Conservation (phyloP, 2,329 filamentous ascomycete species). For the Corynespora cassiicola region DNA sequence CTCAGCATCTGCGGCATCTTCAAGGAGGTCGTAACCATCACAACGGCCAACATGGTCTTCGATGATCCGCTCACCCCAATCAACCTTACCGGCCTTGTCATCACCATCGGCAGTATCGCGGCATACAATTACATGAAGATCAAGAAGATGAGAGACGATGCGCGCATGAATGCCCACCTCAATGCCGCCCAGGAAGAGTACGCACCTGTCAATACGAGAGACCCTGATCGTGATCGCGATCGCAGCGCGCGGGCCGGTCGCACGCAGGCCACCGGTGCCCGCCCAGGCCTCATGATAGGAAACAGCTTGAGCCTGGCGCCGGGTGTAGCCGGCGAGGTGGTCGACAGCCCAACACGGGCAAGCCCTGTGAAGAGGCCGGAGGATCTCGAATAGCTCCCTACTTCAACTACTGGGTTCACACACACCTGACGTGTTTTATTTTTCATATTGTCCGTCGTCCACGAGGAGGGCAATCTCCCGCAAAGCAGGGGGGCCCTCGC, state of each 20-base stretch:
- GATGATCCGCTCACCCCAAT: conserved; percentile 85
- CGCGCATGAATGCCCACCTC: conserved; percentile 57
- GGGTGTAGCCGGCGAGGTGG: conserved; percentile 22
- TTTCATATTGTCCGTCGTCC: too few relatives aligned
- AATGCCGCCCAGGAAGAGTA: conserved; percentile 47
- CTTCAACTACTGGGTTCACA: too few relatives aligned
- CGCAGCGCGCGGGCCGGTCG: conserved; percentile 13
- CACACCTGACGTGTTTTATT: too few relatives aligned
- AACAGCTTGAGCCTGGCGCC: conserved; percentile 47
- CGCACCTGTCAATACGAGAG: conserved; percentile 39
- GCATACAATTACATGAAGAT: conserved; percentile 97
- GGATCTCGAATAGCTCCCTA: conserved; percentile 52
- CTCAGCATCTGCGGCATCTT: conserved; percentile 97
- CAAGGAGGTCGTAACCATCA: conserved; percentile 97
- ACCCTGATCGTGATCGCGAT: conserved; percentile 38
- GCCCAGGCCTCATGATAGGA: conserved; percentile 40
- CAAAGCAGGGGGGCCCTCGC: too few relatives aligned
- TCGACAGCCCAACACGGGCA: conserved; percentile 36
- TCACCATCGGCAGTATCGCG: conserved; percentile 85
- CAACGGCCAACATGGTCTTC: conserved; percentile 85
- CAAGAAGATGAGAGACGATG: conserved; percentile 82
- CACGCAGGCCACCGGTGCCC: conserved; percentile 23
- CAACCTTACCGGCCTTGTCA: conserved; percentile 85
- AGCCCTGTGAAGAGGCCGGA: conserved; percentile 55
- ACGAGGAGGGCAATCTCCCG: too few relatives aligned